phyloP scores from a whole-genome alignment of 176 grass and related monocot genomes.

The Typha latifolia region DNA sequence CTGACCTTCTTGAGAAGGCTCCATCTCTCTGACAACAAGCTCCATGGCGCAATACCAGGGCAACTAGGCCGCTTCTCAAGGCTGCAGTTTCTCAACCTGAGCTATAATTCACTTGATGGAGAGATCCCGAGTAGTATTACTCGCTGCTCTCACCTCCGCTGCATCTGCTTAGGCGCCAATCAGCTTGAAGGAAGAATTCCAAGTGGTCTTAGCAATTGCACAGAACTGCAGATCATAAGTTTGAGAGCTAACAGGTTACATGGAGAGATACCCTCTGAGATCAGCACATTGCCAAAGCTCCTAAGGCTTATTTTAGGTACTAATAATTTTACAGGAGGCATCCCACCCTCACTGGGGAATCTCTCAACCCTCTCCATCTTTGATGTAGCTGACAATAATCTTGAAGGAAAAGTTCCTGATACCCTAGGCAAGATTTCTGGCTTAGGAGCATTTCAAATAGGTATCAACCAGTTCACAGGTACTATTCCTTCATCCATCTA shows the following conservation, averaged over 20 bases:
- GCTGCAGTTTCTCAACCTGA: slow-evolving; percentile 21
- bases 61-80: slow-evolving; percentile 14
- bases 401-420: background rate
- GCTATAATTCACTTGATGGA: slow-evolving; percentile 14
- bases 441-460: background rate
- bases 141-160: slow-evolving; percentile 1
- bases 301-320: background rate
- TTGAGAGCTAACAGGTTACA: slow-evolving; percentile 10
- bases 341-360: slow-evolving; percentile 5
- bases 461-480: slow-evolving; percentile 9
- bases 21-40: slow-evolving; percentile 8
- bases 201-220: slow-evolving; percentile 2
- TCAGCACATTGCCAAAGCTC: slow-evolving; percentile 17
- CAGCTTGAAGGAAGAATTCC: slow-evolving; percentile 25
- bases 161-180: background rate
- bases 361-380: background rate
- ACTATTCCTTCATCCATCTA: slow-evolving; percentile 17
- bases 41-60: slow-evolving; percentile 13
- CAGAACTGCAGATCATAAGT: background rate
- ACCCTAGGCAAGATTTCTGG: background rate
- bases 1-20: slow-evolving; percentile 23
- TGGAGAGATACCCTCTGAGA: slow-evolving; percentile 12
- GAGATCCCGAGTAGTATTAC: slow-evolving; percentile 9
- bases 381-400: background rate
- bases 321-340: slow-evolving; percentile 8